These are phyloP conservation scores for Fusarium sp. DNA, from an alignment of 2,329 filamentous ascomycete genomes.

Conservation along the genomic window DNA sequence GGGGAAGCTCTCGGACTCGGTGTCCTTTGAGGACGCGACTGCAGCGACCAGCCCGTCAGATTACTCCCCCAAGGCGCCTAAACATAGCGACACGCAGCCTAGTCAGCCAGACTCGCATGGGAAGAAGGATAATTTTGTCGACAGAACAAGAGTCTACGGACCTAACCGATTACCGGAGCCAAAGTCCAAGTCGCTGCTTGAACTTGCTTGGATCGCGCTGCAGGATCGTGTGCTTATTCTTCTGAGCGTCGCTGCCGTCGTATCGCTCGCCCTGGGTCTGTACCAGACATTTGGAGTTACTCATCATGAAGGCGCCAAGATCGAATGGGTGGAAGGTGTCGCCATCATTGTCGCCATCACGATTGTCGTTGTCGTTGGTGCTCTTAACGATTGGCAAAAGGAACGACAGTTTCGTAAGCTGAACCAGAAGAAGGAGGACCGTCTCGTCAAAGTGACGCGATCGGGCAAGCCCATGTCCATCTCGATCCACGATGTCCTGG, in stretches of 20 bases:
- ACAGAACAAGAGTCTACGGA: constrained; percentile 34
- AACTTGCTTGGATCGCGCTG: constrained; percentile 74
- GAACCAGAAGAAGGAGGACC: constrained; percentile 72
- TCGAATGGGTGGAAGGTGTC: constrained; percentile 76
- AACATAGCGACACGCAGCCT: background rate
- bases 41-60: constrained; percentile 14
- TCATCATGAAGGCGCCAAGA: constrained; percentile 54
- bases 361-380: constrained; percentile 72
- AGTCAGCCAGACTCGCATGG: background rate
- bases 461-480: constrained; percentile 73
- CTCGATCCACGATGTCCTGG: constrained; percentile 74
- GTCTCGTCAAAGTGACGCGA: constrained; percentile 73
- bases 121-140: constrained; percentile 24
- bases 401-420: constrained; percentile 74
- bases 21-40: constrained; percentile 76
- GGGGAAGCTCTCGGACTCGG: constrained; percentile 66
- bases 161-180: constrained; percentile 70
- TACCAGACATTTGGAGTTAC: constrained; percentile 72
- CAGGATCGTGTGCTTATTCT: constrained; percentile 76
- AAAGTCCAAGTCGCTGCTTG: constrained; percentile 69
- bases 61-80: background rate
- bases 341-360: constrained; percentile 75
- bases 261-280: constrained; percentile 74
- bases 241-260: constrained; percentile 72
- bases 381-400: constrained; percentile 76